Evolutionary conservation across 108 stramenopile genomes (phyloP), one percentile per base, ranked within the genome.

Genomic region (Fragilariopsis cylindrus): DNA sequence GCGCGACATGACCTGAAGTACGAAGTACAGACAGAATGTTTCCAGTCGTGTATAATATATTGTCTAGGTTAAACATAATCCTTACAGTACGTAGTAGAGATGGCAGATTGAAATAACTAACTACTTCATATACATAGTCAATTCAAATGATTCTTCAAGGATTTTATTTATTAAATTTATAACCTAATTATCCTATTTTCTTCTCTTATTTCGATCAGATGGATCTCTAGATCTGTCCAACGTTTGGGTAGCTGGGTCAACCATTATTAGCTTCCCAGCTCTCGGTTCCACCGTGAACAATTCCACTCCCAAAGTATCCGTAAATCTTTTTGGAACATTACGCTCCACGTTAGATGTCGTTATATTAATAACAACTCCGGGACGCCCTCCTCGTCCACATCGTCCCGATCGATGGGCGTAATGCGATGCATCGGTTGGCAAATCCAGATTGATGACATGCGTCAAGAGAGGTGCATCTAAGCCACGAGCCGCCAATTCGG

Each of bases 391-490:
- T 46, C 95, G 82, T 56, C 95, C 95, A 73, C 91, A 92, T 42
- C 95, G 74, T 12, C 95, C 95, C 19, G 89, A 85, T 56, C 95
- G 84, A 73, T 96, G 95, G 46, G 90, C 91, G 72, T 93, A 96
- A 64, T 96, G 95, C 19, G 89, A 90, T 50, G 92, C 83, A 81
- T 93, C 92, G 8, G 92, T 96, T n/a, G 95, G 95, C 55, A 96
- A 80, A 80, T 96, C 95, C 49, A 93, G 57, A 76, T 96, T 96
- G 42, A 96, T 87, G 11, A 93, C 92, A 72, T 96, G 95, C 9
- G 95, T 96, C 68, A 96, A 71, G 43, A 89, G 81, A 1, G 92
- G 92, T n/a, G 92, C 95, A 80, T 96, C 95, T 8, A 93, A 69
- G 3, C 95, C 95, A 39, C 95, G 82, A 57, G 95, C 95, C 5